A percentile compares a stretch with the other conserved stretches of the same genome.
These are phyloP conservation scores for Garcia nutans DNA, from an alignment of 345 rosid species.

Conservation along the genomic window DNA sequence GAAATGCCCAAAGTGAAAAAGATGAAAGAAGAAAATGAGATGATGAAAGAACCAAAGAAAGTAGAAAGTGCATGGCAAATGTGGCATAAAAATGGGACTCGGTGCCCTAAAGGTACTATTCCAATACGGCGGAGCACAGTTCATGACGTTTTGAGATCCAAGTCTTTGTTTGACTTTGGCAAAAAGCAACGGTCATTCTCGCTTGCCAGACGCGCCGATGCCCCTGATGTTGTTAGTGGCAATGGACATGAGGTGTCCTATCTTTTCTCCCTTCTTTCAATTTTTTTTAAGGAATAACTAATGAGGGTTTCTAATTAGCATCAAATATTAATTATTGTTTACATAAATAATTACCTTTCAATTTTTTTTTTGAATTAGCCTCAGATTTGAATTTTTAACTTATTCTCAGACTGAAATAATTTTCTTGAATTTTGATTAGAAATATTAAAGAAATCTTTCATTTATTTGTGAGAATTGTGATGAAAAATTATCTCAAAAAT, in stretches of 20 bases:
- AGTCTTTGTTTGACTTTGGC: constrained; percentile 85
- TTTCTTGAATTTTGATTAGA: too few relatives aligned
- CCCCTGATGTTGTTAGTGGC: constrained; percentile 72
- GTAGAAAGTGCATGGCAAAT: constrained; percentile 40
- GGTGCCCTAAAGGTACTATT: constrained; percentile 31
- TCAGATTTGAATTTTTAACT: too few relatives aligned
- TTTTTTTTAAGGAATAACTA: too few relatives aligned
- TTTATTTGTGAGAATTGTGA: too few relatives aligned
- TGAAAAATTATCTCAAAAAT: too few relatives aligned
- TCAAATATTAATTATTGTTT: too few relatives aligned
- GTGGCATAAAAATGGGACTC: constrained; percentile 38
- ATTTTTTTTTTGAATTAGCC: too few relatives aligned
- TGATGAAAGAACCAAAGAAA: not conserved
- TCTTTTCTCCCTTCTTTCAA: not conserved
- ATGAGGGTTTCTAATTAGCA: too few relatives aligned
- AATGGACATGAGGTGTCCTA: constrained; percentile 36
- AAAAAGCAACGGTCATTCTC: constrained; percentile 45
- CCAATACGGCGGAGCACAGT: constrained; percentile 31
- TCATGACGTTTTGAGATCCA: constrained; percentile 31
- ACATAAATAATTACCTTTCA: too few relatives aligned
- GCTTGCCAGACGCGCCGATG: constrained; percentile 46
- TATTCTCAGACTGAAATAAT: too few relatives aligned
- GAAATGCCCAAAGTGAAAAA: constrained; percentile 22
- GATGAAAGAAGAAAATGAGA: constrained; percentile 21
- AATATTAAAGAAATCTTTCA: too few relatives aligned